Conservation (phyloP, 1,284 basidiomycete genomes). For the Ustilago cynodontis region DNA sequence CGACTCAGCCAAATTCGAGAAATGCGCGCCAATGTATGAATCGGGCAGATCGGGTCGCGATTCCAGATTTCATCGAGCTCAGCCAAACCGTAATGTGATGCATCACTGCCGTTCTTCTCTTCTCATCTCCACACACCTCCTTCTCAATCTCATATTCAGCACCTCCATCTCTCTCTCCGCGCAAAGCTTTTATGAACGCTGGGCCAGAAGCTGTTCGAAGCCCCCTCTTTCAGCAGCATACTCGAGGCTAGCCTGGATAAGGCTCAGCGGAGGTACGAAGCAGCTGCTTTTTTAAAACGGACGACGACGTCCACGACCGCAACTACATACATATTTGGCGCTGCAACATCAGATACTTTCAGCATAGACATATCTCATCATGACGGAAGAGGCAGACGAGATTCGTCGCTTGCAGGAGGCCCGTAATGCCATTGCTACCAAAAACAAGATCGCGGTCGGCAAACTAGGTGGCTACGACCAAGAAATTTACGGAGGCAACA, state of each 20-base stretch:
- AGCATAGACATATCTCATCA: slow-evolving; percentile 9
- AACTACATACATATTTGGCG: too few species aligned
- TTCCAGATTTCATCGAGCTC: slow-evolving; percentile 1
- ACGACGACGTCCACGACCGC: too few species aligned
- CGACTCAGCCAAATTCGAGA: slow-evolving; percentile 17
- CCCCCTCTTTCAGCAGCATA: too few species aligned
- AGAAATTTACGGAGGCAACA: slow-evolving; percentile 53
- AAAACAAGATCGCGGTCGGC: slow-evolving; percentile 47
- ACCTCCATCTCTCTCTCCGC: background rate
- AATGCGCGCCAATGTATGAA: background rate
- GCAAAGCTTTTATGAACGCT: too few species aligned
- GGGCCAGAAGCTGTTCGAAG: too few species aligned
- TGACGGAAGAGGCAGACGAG: slow-evolving; percentile 55
- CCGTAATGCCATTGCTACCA: slow-evolving; percentile 40
- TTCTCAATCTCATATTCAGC: background rate
- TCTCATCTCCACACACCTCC: background rate
- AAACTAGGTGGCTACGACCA: slow-evolving; percentile 55
- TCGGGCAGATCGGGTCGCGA: slow-evolving; percentile 1
- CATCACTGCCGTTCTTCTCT: background rate
- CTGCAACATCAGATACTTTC: background rate
- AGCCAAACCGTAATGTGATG: background rate
- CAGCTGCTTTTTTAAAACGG: background rate
- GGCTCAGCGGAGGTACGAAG: background rate
- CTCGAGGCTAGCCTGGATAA: background rate
- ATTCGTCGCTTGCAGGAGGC: slow-evolving; percentile 54